These are phyloP conservation scores for Hyphodiscus sp. DNA, from an alignment of 2,329 filamentous ascomycete species.

Conservation along the genomic window DNA sequence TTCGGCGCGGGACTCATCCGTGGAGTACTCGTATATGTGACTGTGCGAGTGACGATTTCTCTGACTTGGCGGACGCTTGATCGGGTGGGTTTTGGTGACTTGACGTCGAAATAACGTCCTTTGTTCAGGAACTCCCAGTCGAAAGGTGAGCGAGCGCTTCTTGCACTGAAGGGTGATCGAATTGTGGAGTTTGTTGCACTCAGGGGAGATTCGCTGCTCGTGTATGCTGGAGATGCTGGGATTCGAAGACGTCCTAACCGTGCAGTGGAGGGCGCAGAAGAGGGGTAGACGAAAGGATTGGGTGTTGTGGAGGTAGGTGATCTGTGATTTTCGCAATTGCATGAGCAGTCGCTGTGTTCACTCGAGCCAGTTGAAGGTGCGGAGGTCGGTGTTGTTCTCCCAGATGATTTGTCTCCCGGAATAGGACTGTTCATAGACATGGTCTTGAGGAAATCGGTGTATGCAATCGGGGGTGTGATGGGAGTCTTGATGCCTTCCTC, in stretches of 20 bases:
- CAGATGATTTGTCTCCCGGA: conserved; percentile 32
- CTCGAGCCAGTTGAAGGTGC: conserved; percentile 34
- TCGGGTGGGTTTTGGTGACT: conserved; percentile 47
- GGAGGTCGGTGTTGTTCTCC: conserved; percentile 41
- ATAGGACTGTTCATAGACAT: conserved; percentile 41
- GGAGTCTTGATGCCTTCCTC: conserved; percentile 67
- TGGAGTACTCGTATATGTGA: conserved; percentile 88
- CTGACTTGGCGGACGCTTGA: conserved; percentile 66
- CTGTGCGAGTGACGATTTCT: conserved; percentile 89
- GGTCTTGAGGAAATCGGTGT: conserved; percentile 86
- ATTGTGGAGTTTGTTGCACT: conserved; percentile 37
- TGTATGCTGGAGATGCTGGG: conserved; percentile 67
- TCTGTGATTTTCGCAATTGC: conserved; percentile 48
- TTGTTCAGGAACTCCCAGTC: conserved; percentile 73
- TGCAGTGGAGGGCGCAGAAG: conserved; percentile 53
- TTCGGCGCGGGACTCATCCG: conserved; percentile 84
- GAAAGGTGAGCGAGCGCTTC: conserved; percentile 60
- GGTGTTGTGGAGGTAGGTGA: conserved; percentile 52
- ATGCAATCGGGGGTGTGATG: conserved; percentile 84
- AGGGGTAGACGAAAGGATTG: conserved; percentile 53
- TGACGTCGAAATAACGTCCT: conserved; percentile 53
- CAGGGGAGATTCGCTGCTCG: conserved; percentile 52
- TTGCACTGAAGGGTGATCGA: conserved; percentile 68
- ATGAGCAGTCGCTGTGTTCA: conserved; percentile 49
- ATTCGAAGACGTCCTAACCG: conserved; percentile 60